Evolutionary conservation across 1,284 basidiomycete species (phyloP), one percentile per base, ranked within the genome.

Genomic region (Takashimella koratensis): DNA sequence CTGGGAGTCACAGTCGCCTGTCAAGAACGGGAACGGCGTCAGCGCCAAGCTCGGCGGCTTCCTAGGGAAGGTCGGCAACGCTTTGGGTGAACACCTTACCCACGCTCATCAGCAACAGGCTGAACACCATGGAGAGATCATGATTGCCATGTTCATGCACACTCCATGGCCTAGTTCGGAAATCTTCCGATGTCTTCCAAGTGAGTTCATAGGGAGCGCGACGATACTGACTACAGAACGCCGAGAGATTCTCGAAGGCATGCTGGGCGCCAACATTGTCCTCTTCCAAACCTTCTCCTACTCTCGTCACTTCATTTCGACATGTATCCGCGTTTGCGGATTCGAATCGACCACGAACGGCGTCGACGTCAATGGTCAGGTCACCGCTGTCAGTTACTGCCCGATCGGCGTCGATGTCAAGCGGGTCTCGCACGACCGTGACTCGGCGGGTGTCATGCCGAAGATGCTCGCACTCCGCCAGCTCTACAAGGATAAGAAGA

Each of bases 281-380:
- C 92, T 90, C 76, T 97, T 97, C 86, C 91, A 92, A 77, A 96
- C 95, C 0, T 98, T 97, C 76, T 94, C 92, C 16, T 98, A 98
- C 79, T 87, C 90, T 13, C 85, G 95, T 23, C 95, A 98, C 77
- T 98, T 98, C 77, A 84, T 86, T 40, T 94, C 90, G 5, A 90
- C 90, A 2, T 98, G 95, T 74, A 87, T 98, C 57, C 87, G 95
- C 23, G 94, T 98, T 6, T 94, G 91, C 74, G 95, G 95, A 3
- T 93, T 92, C 77, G 96, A 99, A 72, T 86, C 87, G 2, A 87
- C 86, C 0, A 75, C 86, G 3, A 80, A 82, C 20, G 91, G 93
- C 1, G 93, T 98, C 59, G 94, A 97, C 60, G 86, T 88, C 40
- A 86, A 90, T 61, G 95, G 95, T 0, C 88, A 89, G 66, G 83